Base-by-base conservation (phyloP, 2,329 filamentous ascomycete genomes). In the Ophiostoma sp. region DNA sequence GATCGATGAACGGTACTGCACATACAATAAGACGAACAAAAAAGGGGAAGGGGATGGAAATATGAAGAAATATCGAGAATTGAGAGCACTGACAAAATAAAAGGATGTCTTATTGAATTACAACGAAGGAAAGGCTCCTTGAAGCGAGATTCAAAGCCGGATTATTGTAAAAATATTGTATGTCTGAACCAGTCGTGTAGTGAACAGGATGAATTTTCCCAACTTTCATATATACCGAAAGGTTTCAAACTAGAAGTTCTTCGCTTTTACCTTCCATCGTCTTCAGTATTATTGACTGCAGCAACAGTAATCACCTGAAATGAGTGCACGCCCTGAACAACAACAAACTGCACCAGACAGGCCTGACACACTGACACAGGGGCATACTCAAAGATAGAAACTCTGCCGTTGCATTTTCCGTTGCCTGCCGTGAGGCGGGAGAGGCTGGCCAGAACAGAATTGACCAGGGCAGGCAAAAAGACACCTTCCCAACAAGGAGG, bases 281-380 rank as follows among this genome's bases (percentile, higher is more conserved):
- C 8, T 36, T 8, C 33, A 36, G 33, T 3, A 36, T 55, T 33
- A 5, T 19, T 59, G 25, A 19, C 17, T 17, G 31, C 33, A 12
- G 5, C 59, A 39, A 22, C 33, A 42, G 19, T 22, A n/a, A 39
- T 22, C 19, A 63, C 22, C 36, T n/a, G 36, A 42, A 42, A 42
- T 64, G 57, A 36, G 5, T 5, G 22, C 61, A 64, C 3, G n/a
- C n/a, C 22, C n/a, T n/a, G n/a, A n/a, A 2, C 33, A 11, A 63
- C 25, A 12, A 36, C 59, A 22, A 19, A 22, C 42, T 22, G 22
- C 8, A 15, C 36, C n/a, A 45, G 61, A 63, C 36, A 64, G 2
- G 59, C 59, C n/a, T n/a, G n/a, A n/a, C n/a, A n/a, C n/a, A n/a
- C 31, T 42, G 36, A 42, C 36, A 64, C 59, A 64, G 59, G 59